Conservation (phyloP, 2,329 filamentous ascomycete genomes). For the Mollisiaceae sp. region DNA sequence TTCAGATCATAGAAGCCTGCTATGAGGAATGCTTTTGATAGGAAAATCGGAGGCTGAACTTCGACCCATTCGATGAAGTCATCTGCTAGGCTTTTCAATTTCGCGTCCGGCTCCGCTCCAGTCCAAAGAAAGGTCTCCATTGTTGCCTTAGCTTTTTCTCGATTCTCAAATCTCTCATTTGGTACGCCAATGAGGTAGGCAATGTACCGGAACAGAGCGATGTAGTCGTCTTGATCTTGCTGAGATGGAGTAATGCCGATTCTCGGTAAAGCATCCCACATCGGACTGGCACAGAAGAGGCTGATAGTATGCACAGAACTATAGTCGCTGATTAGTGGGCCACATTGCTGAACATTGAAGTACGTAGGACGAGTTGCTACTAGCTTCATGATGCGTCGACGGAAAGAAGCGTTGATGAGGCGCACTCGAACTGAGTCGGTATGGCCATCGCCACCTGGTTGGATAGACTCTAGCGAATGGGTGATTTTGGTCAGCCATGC, state of each 20-base stretch:
- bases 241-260: constrained; percentile 9
- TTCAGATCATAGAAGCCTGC: constrained; percentile 11
- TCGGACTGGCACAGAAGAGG: constrained; percentile 10
- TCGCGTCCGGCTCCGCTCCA: constrained; percentile 11
- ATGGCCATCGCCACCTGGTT: constrained; percentile 6
- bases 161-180: constrained; percentile 6
- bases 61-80: constrained; percentile 19
- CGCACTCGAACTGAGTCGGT: constrained; percentile 17
- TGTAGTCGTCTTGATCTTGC: constrained; percentile 15
- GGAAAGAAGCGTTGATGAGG: constrained; percentile 17
- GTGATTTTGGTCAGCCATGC: constrained; percentile 18
- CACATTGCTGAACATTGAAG: constrained; percentile 12
- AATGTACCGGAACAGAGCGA: constrained; percentile 21
- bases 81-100: constrained; percentile 10
- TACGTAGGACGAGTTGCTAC: constrained; percentile 8
- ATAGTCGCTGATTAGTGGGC: constrained; percentile 17
- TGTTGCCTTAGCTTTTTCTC: constrained; percentile 15
- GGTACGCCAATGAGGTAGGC: constrained; percentile 16
- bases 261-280: constrained; percentile 12
- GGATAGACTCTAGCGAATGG: constrained; percentile 13
- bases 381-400: constrained; percentile 17
- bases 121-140: constrained; percentile 16
- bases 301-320: constrained; percentile 13
- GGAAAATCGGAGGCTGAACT: constrained; percentile 13
- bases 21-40: constrained; percentile 12